A percentile compares a stretch with the other conserved stretches of the same genome.
phyloP scores from a whole-genome alignment of 1,139 yeast genomes.

The Scheffersomyces insectosa region DNA sequence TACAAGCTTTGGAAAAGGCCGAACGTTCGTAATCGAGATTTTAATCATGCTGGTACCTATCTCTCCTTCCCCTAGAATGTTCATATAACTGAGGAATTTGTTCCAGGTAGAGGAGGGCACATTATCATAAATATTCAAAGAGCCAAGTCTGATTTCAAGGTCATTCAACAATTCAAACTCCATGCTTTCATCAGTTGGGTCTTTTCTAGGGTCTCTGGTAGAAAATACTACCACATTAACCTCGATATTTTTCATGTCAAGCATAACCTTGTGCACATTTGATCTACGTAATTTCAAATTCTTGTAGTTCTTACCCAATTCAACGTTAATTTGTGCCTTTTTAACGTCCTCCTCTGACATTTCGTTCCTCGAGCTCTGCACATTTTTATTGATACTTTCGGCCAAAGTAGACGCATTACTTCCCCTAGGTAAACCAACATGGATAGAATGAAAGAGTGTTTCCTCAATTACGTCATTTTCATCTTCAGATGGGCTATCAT shows the following conservation, averaged over 20 bases:
- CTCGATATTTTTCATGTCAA: conserved; percentile 56
- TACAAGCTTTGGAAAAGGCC: conserved; percentile 65
- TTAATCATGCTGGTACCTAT: conserved; percentile 66
- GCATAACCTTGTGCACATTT: conserved; percentile 55
- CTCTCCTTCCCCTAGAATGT: conserved; percentile 69
- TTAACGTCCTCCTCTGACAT: conserved; percentile 9
- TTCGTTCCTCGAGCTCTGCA: conserved; percentile 28
- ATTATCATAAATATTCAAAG: conserved; percentile 69
- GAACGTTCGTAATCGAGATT: conserved; percentile 54
- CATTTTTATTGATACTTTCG: conserved; percentile 50
- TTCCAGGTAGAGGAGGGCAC: conserved; percentile 92
- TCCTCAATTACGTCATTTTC: conserved; percentile 50
- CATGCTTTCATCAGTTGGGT: conserved; percentile 18
- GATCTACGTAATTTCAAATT: conserved; percentile 68
- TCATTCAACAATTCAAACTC: conserved; percentile 51
- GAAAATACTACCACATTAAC: conserved; percentile 48
- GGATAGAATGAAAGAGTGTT: conserved; percentile 71
- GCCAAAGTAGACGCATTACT: conserved; percentile 49
- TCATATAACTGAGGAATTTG: conserved; percentile 72
- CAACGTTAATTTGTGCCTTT: conserved; percentile 19
- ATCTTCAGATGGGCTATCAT: conserved; percentile 21
- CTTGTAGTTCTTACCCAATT: conserved; percentile 28
- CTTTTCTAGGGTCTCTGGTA: conserved; percentile 48
- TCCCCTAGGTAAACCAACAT: conserved; percentile 59
- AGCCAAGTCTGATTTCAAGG: conserved; percentile 45